phyloP scores from a whole-genome alignment of 805 yeast genomes.

The Metschnikowia shivogae region DNA sequence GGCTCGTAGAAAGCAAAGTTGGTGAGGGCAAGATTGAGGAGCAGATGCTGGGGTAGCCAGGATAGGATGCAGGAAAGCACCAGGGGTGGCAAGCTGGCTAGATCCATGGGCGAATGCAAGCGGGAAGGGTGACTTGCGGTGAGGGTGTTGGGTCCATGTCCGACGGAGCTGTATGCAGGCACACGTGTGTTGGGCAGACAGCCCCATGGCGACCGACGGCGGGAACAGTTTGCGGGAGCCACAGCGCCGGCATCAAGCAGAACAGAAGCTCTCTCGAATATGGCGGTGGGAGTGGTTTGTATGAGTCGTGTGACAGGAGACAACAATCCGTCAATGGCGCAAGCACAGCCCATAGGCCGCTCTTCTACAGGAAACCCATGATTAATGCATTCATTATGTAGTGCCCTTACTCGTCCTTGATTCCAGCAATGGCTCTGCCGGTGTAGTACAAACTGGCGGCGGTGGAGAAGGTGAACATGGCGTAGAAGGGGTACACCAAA shows the following conservation, averaged over 20 bases:
- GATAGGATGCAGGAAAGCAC: constrained; percentile 13
- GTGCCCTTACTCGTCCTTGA: constrained; percentile 38
- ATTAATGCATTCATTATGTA: constrained; percentile 8
- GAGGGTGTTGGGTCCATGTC: too few species aligned
- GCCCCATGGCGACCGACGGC: too few species aligned
- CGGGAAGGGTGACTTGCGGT: background rate
- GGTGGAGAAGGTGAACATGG: constrained; percentile 64
- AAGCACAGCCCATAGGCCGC: too few species aligned
- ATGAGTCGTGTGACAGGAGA: too few species aligned
- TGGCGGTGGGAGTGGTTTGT: too few species aligned
- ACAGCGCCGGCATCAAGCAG: too few species aligned
- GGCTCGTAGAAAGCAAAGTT: constrained; percentile 34
- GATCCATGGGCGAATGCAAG: background rate
- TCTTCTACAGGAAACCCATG: constrained; percentile 1
- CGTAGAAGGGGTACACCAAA: constrained; percentile 74
- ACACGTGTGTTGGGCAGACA: too few species aligned
- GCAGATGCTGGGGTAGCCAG: constrained; percentile 29
- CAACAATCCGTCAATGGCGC: too few species aligned
- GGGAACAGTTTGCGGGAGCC: too few species aligned
- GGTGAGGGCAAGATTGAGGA: constrained; percentile 30
- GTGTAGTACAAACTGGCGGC: constrained; percentile 63
- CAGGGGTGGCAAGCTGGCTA: constrained; percentile 12
- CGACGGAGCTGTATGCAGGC: too few species aligned
- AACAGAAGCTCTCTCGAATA: too few species aligned
- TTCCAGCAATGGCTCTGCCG: constrained; percentile 68